Evolutionary conservation across 1,284 basidiomycete genomes (phyloP), one percentile per base, ranked within the genome.

Genomic region (Sphaerobolus stellatus): DNA sequence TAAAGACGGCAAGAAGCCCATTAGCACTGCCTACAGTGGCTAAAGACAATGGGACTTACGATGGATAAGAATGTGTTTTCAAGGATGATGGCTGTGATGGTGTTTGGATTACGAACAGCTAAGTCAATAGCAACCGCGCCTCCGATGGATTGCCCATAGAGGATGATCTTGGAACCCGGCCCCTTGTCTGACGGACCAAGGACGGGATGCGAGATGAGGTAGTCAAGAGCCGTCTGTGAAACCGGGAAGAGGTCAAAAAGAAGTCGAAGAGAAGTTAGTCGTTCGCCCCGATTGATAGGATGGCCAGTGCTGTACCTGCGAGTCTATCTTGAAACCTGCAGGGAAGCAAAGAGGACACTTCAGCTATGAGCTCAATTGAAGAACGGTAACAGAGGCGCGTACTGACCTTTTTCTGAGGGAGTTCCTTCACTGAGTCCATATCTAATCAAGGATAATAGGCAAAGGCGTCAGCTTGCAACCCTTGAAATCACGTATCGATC

Each of bases 141-240:
- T 14, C 96, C 96, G 28, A 99, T 92, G 6, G 91, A 94, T 70
- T 98, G 96, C 1, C 96, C 95, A 64, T 94, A 98, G 0, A 95
- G 70, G 44, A 92, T 75, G 24, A 58, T 51, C 67, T 66, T 41
- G 44, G 22, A 48, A 59, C 59, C 27, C 53, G 61, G 34, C 38
- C 58, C 34, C 16, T 30, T n/a, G 20, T 27, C 27, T 20, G 34
- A 24, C 2, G 44, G 34, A 33, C 30, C n/a, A 50, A 98, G 78
- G 7, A 76, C 65, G 0, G 86, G 82, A 67, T 97, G 85, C 0
- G 81, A 76, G 1, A 76, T 76, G 20, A 98, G 69, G 66, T 87
- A 92, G 64, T 97, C 85, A 43, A 98, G 81, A 0, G 78, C 76
- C 0, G 79, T 75, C 68, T 81, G 68, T 16, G 48, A n/a, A n/a